Evolutionary conservation across 208 protist species (phyloP), one percentile per base, ranked within the genome.

Genomic region (Leishmania tropica): DNA sequence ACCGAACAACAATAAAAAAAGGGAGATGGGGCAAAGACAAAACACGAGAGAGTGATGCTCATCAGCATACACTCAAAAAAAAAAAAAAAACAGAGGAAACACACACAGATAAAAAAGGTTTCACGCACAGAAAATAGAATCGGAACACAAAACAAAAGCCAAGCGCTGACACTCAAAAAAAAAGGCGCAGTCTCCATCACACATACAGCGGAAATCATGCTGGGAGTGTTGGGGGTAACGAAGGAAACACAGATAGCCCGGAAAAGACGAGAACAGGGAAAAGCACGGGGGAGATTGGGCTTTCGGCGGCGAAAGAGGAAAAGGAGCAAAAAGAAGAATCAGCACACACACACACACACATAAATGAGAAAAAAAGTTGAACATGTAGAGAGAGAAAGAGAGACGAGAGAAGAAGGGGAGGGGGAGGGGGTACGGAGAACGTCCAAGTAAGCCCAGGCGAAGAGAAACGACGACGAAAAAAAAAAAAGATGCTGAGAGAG

Each of bases 401-500:
- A 35, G 60, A 37, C 11, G 28, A 17, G 13, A 47, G 17, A 64
- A 19, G 40, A 51, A 48, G 51, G 28, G 3, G 35, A 45, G 17
- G 35, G 17, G 65, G 31, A 67, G 47, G 5, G 47, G 35, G 40
- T 5, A 75, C 17, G 68, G 47, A 15, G 47, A 60, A 54, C 37
- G 58, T 64, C 56, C 68, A 60, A 35, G 40, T 53, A 78, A 8
- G 71, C 17, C 35, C 65, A 42, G 68, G 40, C 28, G 35, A 48
- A 83, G 56, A 75, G 21, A 65, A 78, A 56, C 19, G 11, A 35
- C 40, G n/a, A n/a, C 3, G 47, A 45, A 47, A n/a, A 48, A 72
- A 48, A 72, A 73, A 48, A 51, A 73, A 73, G 2, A 73, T 17
- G 5, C 4, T 7, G 68, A 47, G 37, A 70, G 53, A 45, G 42